These are phyloP conservation scores for Thelonectria rubi DNA, from an alignment of 2,329 filamentous ascomycete species.

Conservation along the genomic window DNA sequence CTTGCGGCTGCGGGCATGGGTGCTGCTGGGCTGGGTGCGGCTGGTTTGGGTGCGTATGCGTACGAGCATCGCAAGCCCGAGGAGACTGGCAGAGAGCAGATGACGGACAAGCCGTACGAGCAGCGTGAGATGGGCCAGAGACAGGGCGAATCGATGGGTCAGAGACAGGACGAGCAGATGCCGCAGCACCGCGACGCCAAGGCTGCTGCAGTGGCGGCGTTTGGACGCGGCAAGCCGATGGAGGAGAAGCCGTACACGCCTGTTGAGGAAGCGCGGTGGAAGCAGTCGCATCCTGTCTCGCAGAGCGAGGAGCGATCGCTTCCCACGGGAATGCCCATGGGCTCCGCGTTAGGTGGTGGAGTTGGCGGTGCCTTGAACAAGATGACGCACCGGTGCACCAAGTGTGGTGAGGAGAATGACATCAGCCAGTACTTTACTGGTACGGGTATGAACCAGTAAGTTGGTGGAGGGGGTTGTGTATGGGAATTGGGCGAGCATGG, in stretches of 20 bases:
- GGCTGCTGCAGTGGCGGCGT: not conserved
- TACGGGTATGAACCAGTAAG: not conserved
- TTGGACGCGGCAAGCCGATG: not conserved
- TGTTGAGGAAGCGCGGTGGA: not conserved
- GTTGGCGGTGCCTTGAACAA: not conserved
- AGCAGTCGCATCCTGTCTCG: not conserved
- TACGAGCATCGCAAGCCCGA: not conserved
- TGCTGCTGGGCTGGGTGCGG: not conserved
- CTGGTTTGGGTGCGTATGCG: not conserved
- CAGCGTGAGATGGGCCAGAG: not conserved
- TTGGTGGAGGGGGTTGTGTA: not conserved
- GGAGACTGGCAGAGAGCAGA: not conserved
- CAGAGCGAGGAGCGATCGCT: not conserved
- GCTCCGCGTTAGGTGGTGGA: not conserved
- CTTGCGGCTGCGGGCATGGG: not conserved
- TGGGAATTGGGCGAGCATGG: not conserved
- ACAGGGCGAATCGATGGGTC: not conserved
- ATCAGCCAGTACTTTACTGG: not conserved
- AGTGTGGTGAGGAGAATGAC: slow-evolving; percentile 3
- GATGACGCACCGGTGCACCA: not conserved
- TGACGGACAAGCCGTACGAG: not conserved
- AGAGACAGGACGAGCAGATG: not conserved
- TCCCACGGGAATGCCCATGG: not conserved
- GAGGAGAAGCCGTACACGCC: not conserved
- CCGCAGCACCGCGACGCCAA: not conserved